Conservation (phyloP, 305 asterid genomes). For the Striga hermonthica region DNA sequence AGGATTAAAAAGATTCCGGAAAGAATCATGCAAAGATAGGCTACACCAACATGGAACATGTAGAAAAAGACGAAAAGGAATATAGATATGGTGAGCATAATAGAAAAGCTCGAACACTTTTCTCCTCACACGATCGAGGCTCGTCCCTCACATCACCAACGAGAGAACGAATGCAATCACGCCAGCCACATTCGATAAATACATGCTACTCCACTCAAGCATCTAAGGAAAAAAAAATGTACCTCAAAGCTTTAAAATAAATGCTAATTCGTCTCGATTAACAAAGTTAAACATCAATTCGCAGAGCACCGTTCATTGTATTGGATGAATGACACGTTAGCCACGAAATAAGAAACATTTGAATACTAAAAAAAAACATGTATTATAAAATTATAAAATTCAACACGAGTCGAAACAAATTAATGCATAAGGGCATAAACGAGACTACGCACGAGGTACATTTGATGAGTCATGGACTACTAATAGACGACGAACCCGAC, state of each 20-base stretch:
- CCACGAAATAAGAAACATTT: no score
- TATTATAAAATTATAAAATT: no score
- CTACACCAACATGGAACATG: conserved; percentile 65
- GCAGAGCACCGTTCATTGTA: no score
- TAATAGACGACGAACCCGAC: conserved; percentile 48
- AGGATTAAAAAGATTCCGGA: conserved; percentile 84
- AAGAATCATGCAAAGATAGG: conserved; percentile 55
- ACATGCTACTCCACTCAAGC: conserved; percentile 57
- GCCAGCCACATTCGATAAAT: conserved; percentile 66
- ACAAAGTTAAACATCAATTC: no score
- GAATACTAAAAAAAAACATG: no score
- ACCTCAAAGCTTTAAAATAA: neutral
- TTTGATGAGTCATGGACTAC: conserved; percentile 49
- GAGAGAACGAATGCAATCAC: conserved; percentile 54
- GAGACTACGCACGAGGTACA: conserved; percentile 54
- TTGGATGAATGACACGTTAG: no score
- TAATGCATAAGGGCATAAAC: no score
- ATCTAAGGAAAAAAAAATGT: conserved; percentile 43
- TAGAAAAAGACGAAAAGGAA: conserved; percentile 42
- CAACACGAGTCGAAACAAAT: no score
- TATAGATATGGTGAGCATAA: conserved; percentile 34
- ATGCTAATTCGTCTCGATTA: no score
- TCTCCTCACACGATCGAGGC: conserved; percentile 54
- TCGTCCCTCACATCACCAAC: conserved; percentile 58
- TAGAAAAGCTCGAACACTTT: conserved; percentile 47